Evolutionary conservation across 306 rosid genomes (phyloP), one percentile per base, ranked within the genome.

Genomic region (Rosa chinensis): DNA sequence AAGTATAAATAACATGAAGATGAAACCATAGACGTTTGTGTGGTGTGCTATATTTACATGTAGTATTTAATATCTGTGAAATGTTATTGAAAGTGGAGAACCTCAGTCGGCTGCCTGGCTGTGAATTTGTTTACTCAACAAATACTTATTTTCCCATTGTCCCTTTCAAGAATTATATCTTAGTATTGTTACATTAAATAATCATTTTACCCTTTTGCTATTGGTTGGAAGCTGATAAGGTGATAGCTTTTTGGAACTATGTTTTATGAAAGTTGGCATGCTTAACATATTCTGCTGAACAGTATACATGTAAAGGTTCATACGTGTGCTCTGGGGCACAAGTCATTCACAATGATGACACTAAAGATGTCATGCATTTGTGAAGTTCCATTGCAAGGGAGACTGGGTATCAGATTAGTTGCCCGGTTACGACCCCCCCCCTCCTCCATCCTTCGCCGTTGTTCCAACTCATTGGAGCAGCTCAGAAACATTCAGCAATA

Each of bases 1-100:
- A 55, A 68, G 32, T 43, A 67, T 67, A 52, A 78, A 77, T 78
- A 68, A 72, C 66, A 14, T 55, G 47, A 47, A 76, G 72, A 63
- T 32, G 70, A 23, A 58, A 74, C 45, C 42, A 21, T 28, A 44
- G 45, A 77, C 77, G n/a, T 66, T 5, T 74, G 76, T 58, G 67
- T 77, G 61, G 69, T 66, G 28, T 78, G 66, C 42, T 52, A 48
- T 47, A 63, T 66, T 64, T 66, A 20, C 49, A 18, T 73, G 50
- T 55, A 53, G 62, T 53, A 52, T 44, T 18, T 55, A 50, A 18
- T 73, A 73, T n/a, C 12, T 55, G 61, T 39, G 49, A 43, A 43
- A n/a, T 44, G 13, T 42, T 20, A n/a, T n/a, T 69, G 73, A 44
- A 43, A 69, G 35, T 69, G 35, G 37, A 68, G 52, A 69, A 69